Evolutionary conservation across 106 monocot genomes (phyloP).

Genomic region (Cymbidium sinense): DNA sequence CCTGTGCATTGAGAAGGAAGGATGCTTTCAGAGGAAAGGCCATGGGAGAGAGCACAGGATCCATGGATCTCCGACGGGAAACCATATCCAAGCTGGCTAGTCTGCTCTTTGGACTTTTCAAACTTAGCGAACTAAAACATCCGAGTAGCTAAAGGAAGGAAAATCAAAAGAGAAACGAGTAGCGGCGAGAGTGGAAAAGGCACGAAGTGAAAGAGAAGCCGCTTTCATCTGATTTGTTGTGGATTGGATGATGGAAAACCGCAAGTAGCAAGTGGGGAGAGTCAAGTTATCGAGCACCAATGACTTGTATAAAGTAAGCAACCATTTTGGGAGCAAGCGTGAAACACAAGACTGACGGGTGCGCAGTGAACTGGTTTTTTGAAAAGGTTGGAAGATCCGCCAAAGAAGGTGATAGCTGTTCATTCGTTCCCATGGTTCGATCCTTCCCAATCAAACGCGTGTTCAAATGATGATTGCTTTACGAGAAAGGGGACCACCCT

Average conservation of each 20-base stretch:
- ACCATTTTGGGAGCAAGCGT: background rate
- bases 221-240: background rate
- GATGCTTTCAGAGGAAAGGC: slow-evolving; percentile 18
- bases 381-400: too few relatives aligned
- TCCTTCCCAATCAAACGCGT: slow-evolving; percentile 21
- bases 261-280: background rate
- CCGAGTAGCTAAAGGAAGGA: too few relatives aligned
- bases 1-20: slow-evolving; percentile 3
- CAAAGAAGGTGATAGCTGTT: slow-evolving; percentile 36
- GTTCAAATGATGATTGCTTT: too few relatives aligned
- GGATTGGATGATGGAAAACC: background rate
- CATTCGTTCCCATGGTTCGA: slow-evolving; percentile 20
- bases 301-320: too few relatives aligned
- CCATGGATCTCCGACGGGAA: slow-evolving; percentile 24
- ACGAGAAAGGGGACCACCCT: too few relatives aligned
- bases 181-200: background rate
- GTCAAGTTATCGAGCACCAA: background rate
- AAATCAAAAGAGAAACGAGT: background rate
- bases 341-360: too few relatives aligned
- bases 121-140: too few relatives aligned
- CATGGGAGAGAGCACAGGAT: slow-evolving; percentile 20
- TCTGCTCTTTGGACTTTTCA: too few relatives aligned
- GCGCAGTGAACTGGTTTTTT: too few relatives aligned
- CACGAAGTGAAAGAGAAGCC: background rate
- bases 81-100: slow-evolving; percentile 25